Percentiles rank a stretch among this genome's conserved stretches.
phyloP scores from a whole-genome alignment of 805 yeast species.

The Komagataella mondaviorum region DNA sequence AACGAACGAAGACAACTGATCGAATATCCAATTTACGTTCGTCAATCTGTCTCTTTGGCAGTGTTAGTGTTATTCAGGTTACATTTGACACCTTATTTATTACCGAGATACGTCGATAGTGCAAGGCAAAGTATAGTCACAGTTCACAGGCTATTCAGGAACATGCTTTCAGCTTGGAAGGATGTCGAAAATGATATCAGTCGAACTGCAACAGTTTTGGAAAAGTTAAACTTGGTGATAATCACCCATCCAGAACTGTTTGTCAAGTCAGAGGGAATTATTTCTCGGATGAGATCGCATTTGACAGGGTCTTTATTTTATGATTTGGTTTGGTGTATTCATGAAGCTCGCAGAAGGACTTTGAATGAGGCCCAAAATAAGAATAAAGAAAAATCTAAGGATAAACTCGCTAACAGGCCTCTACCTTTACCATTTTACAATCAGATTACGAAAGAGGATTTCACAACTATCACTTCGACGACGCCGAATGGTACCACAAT shows the following conservation, averaged over 20 bases:
- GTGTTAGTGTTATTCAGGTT: slow-evolving; percentile 70
- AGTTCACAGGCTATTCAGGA: slow-evolving; percentile 76
- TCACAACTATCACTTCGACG: slow-evolving; percentile 71
- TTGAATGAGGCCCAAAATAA: slow-evolving; percentile 19
- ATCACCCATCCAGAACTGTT: slow-evolving; percentile 81
- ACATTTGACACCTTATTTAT: slow-evolving; percentile 62
- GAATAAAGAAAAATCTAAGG: background rate
- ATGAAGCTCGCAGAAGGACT: slow-evolving; percentile 76
- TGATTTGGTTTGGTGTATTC: slow-evolving; percentile 88
- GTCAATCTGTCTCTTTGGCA: slow-evolving; percentile 77
- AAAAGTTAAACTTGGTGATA: slow-evolving; percentile 75
- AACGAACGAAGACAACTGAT: slow-evolving; percentile 57
- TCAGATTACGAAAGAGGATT: slow-evolving; percentile 82
- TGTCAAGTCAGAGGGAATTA: slow-evolving; percentile 58
- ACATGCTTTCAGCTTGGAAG: slow-evolving; percentile 85
- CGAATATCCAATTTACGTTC: slow-evolving; percentile 74
- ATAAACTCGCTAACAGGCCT: slow-evolving; percentile 13
- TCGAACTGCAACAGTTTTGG: slow-evolving; percentile 82
- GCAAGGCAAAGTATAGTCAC: slow-evolving; percentile 91
- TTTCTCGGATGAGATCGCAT: slow-evolving; percentile 83
- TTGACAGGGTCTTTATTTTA: slow-evolving; percentile 83
- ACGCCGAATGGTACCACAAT: slow-evolving; percentile 89
- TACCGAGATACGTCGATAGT: slow-evolving; percentile 69
- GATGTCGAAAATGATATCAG: slow-evolving; percentile 83
- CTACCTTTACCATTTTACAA: slow-evolving; percentile 82